Evolutionary conservation across 306 rosid genomes (phyloP).

Genomic region (Cicer arietinum): DNA sequence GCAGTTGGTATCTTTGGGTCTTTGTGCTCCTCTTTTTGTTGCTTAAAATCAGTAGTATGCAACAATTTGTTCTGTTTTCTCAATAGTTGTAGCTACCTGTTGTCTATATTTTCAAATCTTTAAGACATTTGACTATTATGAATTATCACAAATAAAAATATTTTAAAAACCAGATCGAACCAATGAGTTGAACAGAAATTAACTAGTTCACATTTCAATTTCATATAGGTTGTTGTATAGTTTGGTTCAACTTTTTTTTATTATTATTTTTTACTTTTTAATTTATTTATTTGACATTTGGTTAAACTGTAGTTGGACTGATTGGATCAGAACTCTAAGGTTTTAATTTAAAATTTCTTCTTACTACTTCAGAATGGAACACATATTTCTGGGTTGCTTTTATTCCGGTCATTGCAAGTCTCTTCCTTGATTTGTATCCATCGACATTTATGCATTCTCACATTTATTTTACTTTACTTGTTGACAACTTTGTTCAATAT

Average conservation of each 20-base stretch:
- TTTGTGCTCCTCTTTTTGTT: slow-evolving; percentile 84
- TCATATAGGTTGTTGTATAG: not conserved
- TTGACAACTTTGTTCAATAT: not conserved
- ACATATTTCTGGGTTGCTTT: slow-evolving; percentile 88
- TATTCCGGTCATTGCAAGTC: slow-evolving; percentile 79
- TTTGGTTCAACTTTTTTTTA: too few relatives aligned
- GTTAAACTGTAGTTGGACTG: too few relatives aligned
- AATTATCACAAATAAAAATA: not conserved
- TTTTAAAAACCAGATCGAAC: not conserved
- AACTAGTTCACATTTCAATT: not conserved
- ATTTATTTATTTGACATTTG: too few relatives aligned
- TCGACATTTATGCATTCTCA: not conserved
- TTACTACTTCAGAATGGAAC: slow-evolving; percentile 77
- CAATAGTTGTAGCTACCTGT: slow-evolving; percentile 24
- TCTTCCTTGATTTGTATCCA: slow-evolving; percentile 22
- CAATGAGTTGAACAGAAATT: not conserved
- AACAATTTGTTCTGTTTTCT: slow-evolving; percentile 6
- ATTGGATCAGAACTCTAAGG: too few relatives aligned
- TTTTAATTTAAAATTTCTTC: not conserved
- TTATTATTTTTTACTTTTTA: too few relatives aligned
- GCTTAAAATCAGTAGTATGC: slow-evolving; percentile 75
- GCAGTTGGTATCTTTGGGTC: slow-evolving; percentile 95
- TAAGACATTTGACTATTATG: not conserved
- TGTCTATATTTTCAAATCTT: not conserved
- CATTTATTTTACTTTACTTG: not conserved